phyloP scores from a whole-genome alignment of 441 rosid genomes.

The Gossypium lobatum region DNA sequence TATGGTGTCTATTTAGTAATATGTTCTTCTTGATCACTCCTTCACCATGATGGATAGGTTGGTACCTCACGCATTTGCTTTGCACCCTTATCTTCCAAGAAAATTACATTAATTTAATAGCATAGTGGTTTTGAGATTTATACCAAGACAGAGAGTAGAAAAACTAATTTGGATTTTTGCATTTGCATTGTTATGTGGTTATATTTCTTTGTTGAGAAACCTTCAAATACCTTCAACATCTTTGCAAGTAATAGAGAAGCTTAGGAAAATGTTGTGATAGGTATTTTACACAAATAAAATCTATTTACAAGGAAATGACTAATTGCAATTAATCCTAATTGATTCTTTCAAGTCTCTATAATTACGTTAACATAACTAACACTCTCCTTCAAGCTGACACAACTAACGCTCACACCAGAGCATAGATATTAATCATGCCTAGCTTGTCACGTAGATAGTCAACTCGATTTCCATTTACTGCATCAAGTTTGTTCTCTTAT shows the following conservation, averaged over 20 bases:
- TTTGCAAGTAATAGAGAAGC: background rate
- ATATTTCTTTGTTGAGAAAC: slow-evolving; percentile 1
- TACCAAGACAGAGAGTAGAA: background rate
- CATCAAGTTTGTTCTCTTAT: background rate
- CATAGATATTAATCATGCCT: background rate
- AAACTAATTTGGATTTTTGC: background rate
- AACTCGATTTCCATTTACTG: background rate
- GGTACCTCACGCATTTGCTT: background rate
- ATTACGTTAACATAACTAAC: background rate
- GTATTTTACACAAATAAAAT: background rate
- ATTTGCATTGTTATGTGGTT: background rate
- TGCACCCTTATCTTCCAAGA: background rate
- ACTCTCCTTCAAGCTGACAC: background rate
- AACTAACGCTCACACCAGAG: background rate
- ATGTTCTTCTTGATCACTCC: slow-evolving; percentile 6
- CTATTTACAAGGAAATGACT: background rate
- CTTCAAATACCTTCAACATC: background rate
- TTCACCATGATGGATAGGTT: background rate
- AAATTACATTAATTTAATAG: slow-evolving; percentile 1
- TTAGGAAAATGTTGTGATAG: background rate
- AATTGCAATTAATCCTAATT: background rate
- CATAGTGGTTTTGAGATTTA: background rate
- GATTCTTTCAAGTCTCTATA: background rate
- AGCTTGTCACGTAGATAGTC: background rate
- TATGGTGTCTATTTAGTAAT: slow-evolving; percentile 6